Evolutionary conservation across 495 filamentous ascomycete species (phyloP).

Genomic region (Aspergillus asperescens): DNA sequence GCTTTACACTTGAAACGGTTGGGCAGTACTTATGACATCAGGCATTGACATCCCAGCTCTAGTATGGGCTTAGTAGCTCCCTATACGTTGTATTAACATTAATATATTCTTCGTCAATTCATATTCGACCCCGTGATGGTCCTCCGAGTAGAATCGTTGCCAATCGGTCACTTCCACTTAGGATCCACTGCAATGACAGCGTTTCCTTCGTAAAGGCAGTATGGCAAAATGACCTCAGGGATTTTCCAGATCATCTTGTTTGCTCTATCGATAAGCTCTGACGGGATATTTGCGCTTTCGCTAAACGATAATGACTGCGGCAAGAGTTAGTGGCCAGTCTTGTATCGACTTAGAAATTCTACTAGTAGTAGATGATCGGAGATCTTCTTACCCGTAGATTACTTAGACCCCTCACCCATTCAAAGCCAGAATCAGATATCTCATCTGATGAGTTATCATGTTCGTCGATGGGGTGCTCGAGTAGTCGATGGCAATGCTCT

Average conservation of each 20-base stretch:
- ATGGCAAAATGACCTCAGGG: constrained; percentile 27
- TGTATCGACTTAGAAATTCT: background rate
- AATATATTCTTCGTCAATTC: background rate
- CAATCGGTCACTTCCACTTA: background rate
- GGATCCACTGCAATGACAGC: constrained; percentile 30
- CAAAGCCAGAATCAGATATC: constrained; percentile 20
- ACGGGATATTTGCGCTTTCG: constrained; percentile 26
- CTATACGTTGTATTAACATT: background rate
- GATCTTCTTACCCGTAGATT: constrained; percentile 19
- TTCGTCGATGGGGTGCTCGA: constrained; percentile 5
- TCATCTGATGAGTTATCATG: constrained; percentile 3
- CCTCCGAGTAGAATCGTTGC: background rate
- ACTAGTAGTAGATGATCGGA: background rate
- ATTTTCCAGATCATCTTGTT: constrained; percentile 32
- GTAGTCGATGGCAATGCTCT: constrained; percentile 25
- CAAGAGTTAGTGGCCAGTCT: background rate
- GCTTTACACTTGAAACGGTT: background rate
- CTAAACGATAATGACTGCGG: constrained; percentile 31
- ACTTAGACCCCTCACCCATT: constrained; percentile 26
- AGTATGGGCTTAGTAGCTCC: background rate
- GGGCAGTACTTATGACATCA: background rate
- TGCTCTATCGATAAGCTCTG: constrained; percentile 21
- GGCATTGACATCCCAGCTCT: background rate
- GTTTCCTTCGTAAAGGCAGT: constrained; percentile 8
- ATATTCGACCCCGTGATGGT: background rate